Evolutionary conservation across 1,139 yeast genomes (phyloP).

Genomic region (Sugiyamaella pinicola): DNA sequence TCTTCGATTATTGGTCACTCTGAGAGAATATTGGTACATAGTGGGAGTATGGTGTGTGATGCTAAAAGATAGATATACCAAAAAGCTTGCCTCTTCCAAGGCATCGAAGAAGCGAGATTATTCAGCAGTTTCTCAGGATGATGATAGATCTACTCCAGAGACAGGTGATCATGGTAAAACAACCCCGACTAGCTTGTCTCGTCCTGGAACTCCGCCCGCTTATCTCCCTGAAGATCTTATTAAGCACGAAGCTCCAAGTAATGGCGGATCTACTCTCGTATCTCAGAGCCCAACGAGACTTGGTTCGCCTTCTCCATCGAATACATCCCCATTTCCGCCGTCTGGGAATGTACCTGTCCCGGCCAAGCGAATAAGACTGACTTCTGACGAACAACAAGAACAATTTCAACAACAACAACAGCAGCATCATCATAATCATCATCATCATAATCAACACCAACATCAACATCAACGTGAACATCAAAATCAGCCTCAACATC

Average conservation of each 20-base stretch:
- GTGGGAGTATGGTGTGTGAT: conserved; percentile 45
- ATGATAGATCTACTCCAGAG: neutral
- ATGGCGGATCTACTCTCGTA: conserved; percentile 1
- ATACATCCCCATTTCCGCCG: neutral
- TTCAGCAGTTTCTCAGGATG: neutral
- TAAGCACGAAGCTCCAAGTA: conserved; percentile 18
- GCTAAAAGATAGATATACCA: conserved; percentile 39
- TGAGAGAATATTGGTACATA: conserved; percentile 43
- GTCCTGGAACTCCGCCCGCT: conserved; percentile 35
- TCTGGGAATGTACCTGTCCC: neutral
- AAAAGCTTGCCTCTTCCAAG: conserved; percentile 3
- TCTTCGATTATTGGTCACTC: conserved; percentile 38
- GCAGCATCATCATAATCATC: neutral
- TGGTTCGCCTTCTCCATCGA: conserved; percentile 13
- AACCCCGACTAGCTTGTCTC: conserved; percentile 24
- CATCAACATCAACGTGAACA: neutral
- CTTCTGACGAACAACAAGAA: neutral
- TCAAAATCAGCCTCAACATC: neutral
- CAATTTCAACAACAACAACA: conserved; percentile 1
- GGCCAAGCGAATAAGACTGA: neutral
- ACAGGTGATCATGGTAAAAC: neutral
- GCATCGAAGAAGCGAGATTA: conserved; percentile 11
- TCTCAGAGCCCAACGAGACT: conserved; percentile 5
- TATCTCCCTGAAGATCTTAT: conserved; percentile 35
- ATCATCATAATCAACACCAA: conserved; percentile 2